Percentiles rank a stretch among this genome's conserved stretches.
Conservation (phyloP, 2,329 filamentous ascomycete genomes). For the Penicillium digitatum region DNA sequence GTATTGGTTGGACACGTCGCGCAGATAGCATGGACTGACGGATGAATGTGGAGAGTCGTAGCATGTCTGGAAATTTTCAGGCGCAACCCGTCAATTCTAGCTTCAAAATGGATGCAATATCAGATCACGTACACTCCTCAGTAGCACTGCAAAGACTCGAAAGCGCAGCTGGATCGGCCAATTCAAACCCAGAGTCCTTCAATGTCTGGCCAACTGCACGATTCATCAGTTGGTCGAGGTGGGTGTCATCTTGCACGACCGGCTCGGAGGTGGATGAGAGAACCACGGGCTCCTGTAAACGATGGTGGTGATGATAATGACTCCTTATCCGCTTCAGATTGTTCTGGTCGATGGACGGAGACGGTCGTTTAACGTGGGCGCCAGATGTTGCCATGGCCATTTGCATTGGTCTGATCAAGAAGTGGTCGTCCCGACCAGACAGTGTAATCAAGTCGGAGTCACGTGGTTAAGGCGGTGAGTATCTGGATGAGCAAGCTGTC, state of each 20-base stretch:
- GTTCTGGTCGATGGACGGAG: slow-evolving; percentile 23
- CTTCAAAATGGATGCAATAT: not conserved
- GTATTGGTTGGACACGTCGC: slow-evolving; percentile 54
- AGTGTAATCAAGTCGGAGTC: not conserved
- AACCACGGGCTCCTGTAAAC: slow-evolving; percentile 34
- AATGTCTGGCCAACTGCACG: slow-evolving; percentile 54
- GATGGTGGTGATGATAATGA: slow-evolving; percentile 44
- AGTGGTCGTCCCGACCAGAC: slow-evolving; percentile 14
- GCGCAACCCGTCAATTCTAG: slow-evolving; percentile 20
- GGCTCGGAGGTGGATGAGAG: slow-evolving; percentile 32
- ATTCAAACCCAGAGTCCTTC: slow-evolving; percentile 52
- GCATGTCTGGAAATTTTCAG: slow-evolving; percentile 47
- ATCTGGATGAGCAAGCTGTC: not conserved
- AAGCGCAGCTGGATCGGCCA: slow-evolving; percentile 53
- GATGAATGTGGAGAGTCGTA: slow-evolving; percentile 51
- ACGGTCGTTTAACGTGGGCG: slow-evolving; percentile 34
- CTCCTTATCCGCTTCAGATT: slow-evolving; percentile 36
- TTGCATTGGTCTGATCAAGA: slow-evolving; percentile 7
- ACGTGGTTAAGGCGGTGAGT: slow-evolving; percentile 1
- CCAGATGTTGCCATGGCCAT: slow-evolving; percentile 31
- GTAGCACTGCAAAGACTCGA: slow-evolving; percentile 53
- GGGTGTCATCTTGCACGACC: slow-evolving; percentile 49
- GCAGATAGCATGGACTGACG: slow-evolving; percentile 56
- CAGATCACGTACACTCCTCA: slow-evolving; percentile 54
- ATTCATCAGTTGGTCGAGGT: slow-evolving; percentile 53